A percentile compares a stretch with the other conserved stretches of the same genome.
phyloP scores from a whole-genome alignment of 169 alveolate genomes.

The Theileria equi region DNA sequence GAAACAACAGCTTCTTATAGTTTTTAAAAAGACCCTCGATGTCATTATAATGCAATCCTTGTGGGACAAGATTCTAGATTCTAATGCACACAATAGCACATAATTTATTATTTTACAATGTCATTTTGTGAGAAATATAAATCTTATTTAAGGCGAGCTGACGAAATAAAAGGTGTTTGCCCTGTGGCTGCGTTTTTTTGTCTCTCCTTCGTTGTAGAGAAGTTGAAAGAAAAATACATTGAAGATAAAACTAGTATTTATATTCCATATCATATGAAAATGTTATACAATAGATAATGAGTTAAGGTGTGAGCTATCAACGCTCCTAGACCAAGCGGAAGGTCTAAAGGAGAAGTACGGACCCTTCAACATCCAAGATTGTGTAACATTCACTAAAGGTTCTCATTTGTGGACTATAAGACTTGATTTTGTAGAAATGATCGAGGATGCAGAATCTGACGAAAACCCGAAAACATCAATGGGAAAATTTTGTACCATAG shows the following conservation, averaged over 20 bases:
- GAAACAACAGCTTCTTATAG: constrained; percentile 33
- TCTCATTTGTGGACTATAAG: neutral
- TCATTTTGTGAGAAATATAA: neutral
- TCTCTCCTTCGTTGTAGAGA: neutral
- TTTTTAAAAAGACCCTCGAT: constrained; percentile 43
- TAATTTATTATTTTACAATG: neutral
- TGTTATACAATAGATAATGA: neutral
- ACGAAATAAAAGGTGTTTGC: neutral
- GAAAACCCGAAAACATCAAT: constrained; percentile 4
- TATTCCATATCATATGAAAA: neutral
- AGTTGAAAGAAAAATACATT: neutral
- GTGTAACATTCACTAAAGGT: neutral
- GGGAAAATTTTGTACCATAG: neutral
- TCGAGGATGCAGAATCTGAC: too few species aligned
- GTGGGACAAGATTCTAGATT: constrained; percentile 4
- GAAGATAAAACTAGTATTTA: neutral
- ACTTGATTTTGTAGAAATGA: neutral
- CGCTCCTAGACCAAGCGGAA: constrained; percentile 9
- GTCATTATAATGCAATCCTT: constrained; percentile 35
- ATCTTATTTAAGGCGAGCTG: constrained; percentile 1
- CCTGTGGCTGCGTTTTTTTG: constrained; percentile 6
- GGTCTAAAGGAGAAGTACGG: neutral
- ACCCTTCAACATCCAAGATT: neutral
- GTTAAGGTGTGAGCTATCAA: neutral
- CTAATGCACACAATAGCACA: neutral